Conservation (phyloP, 768 basidiomycete species). For the Russula virescens region DNA sequence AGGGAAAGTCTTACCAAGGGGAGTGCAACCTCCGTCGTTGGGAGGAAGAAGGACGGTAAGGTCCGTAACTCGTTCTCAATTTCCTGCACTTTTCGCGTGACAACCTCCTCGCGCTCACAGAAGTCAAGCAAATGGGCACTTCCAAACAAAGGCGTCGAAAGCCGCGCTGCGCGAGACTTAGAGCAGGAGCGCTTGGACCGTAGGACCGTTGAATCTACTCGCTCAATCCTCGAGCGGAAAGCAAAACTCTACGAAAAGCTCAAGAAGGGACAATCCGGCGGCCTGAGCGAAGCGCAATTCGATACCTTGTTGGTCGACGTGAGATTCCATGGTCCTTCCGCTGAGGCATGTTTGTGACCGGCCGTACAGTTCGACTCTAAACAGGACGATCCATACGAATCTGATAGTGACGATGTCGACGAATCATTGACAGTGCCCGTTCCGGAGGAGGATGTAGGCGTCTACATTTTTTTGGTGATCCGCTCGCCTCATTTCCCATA, state of each 20-base stretch:
- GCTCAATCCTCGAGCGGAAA: constrained; percentile 68
- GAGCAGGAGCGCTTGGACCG: constrained; percentile 65
- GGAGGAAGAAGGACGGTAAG: constrained; percentile 67
- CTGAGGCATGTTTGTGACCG: constrained; percentile 1
- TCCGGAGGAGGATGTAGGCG: constrained; percentile 38
- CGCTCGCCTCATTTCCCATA: constrained; percentile 26
- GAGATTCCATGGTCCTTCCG: constrained; percentile 29
- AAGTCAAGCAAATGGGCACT: constrained; percentile 75
- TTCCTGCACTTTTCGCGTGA: neutral
- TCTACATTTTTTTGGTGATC: neutral
- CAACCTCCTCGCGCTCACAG: constrained; percentile 33
- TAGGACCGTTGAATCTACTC: constrained; percentile 66
- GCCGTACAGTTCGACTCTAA: constrained; percentile 59
- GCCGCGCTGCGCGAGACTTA: constrained; percentile 58
- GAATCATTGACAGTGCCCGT: constrained; percentile 65
- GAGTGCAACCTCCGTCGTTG: constrained; percentile 45
- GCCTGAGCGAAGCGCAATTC: constrained; percentile 69
- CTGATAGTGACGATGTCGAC: constrained; percentile 72
- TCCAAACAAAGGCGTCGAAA: constrained; percentile 67
- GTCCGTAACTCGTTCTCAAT: constrained; percentile 33
- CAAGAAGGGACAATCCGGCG: constrained; percentile 69
- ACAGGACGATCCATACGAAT: constrained; percentile 46
- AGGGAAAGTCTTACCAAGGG: constrained; percentile 63
- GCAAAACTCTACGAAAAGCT: constrained; percentile 77
- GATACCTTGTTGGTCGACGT: constrained; percentile 74